These are phyloP conservation scores for Cryptosporidium tyzzeri DNA, from an alignment of 169 alveolate species.

Conservation along the genomic window DNA sequence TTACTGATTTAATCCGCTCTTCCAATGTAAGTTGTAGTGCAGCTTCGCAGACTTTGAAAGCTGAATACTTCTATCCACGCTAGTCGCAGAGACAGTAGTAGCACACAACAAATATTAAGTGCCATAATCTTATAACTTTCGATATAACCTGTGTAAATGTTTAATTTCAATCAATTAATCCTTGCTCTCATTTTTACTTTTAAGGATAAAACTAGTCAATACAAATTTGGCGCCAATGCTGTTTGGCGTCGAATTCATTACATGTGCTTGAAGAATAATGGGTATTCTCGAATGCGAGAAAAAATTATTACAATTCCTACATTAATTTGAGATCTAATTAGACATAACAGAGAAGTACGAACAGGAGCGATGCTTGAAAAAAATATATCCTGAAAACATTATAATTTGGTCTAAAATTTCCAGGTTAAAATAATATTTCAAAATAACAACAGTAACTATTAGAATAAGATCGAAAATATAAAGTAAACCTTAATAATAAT, in stretches of 20 bases:
- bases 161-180: no score
- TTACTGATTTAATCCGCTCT: neutral
- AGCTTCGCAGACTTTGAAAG: no score
- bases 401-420: neutral
- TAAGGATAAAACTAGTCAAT: no score
- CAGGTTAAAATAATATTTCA: conserved; percentile 17
- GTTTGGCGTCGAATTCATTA: neutral
- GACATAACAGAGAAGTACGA: neutral
- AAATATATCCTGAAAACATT: conserved; percentile 31
- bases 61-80: no score
- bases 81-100: no score
- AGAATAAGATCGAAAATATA: neutral
- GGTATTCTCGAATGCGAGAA: conserved; percentile 12
- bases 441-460: conserved; percentile 12
- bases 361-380: conserved; percentile 31
- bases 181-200: no score
- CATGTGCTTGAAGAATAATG: neutral
- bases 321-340: conserved; percentile 29
- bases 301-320: neutral
- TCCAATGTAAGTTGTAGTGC: neutral
- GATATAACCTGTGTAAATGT: no score
- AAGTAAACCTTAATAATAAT: neutral
- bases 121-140: no score
- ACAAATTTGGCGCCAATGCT: neutral
- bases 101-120: no score